These are phyloP conservation scores for Closterium sp. DNA, from an alignment of 139 green algal species.

Conservation along the genomic window DNA sequence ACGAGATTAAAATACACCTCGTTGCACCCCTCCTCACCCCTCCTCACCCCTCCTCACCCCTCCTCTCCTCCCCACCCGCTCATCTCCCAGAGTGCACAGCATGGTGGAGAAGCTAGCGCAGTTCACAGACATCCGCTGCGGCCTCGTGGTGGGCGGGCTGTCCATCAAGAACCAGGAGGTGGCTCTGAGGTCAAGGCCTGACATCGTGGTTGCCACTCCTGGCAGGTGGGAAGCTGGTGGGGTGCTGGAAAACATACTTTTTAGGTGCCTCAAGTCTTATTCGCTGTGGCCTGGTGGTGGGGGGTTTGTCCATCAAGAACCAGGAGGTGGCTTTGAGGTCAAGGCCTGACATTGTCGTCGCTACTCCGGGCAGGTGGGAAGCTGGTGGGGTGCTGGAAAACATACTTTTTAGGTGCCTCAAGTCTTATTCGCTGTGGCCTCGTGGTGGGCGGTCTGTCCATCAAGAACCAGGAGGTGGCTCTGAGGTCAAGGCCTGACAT, in stretches of 20 bases:
- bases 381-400: no score
- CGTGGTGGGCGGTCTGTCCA: neutral
- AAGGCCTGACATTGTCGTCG: no score
- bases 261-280: no score
- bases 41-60: neutral
- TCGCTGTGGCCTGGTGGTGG: no score
- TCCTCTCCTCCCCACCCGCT: neutral
- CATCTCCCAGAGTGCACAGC: constrained; percentile 86
- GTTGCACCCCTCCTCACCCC: neutral
- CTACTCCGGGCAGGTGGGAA: no score
- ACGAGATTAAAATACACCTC: no score
- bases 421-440: no score
- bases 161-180: constrained; percentile 75
- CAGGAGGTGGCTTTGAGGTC: neutral
- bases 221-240: constrained; percentile 25
- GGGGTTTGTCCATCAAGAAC: neutral
- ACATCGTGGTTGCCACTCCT: constrained; percentile 92
- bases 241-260: no score
- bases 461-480: neutral
- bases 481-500: no score
- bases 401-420: no score
- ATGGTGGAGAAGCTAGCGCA: constrained; percentile 91
- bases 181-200: constrained; percentile 70
- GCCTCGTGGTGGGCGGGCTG: constrained; percentile 92
- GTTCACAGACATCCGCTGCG: constrained; percentile 85